Evolutionary conservation across 2,329 filamentous ascomycete genomes (phyloP).

Genomic region (Didymosphaeria variabile): DNA sequence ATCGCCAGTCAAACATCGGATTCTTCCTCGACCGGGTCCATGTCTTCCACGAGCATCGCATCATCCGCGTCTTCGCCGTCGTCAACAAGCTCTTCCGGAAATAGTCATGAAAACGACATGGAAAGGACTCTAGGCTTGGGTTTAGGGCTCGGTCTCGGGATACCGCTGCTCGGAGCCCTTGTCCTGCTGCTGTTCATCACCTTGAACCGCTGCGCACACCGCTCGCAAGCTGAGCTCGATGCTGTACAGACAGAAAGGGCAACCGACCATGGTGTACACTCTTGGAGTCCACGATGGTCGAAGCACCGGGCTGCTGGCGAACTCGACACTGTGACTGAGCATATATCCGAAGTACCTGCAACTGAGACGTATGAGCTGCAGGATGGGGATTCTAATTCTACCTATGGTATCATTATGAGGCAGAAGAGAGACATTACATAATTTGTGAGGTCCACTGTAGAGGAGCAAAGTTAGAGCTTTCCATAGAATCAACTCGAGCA

Average conservation of each 20-base stretch:
- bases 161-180: constrained; percentile 4
- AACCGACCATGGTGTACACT: neutral
- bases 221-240: neutral
- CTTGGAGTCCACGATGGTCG: neutral
- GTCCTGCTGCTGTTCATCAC: neutral
- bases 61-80: neutral
- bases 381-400: neutral
- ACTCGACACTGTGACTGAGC: neutral
- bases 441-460: too few relatives aligned
- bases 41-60: neutral
- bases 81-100: neutral
- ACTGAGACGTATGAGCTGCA: neutral
- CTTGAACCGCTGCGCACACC: neutral
- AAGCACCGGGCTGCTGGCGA: neutral
- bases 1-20: neutral
- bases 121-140: neutral
- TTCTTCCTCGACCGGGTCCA: neutral
- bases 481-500: too few relatives aligned
- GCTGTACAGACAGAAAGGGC: neutral
- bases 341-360: neutral
- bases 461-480: too few relatives aligned
- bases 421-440: too few relatives aligned
- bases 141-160: constrained; percentile 6
- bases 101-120: neutral
- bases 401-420: too few relatives aligned